Evolutionary conservation across 2,329 filamentous ascomycete species (phyloP), one percentile per base, ranked within the genome.

Genomic region (Xylaria sp.): DNA sequence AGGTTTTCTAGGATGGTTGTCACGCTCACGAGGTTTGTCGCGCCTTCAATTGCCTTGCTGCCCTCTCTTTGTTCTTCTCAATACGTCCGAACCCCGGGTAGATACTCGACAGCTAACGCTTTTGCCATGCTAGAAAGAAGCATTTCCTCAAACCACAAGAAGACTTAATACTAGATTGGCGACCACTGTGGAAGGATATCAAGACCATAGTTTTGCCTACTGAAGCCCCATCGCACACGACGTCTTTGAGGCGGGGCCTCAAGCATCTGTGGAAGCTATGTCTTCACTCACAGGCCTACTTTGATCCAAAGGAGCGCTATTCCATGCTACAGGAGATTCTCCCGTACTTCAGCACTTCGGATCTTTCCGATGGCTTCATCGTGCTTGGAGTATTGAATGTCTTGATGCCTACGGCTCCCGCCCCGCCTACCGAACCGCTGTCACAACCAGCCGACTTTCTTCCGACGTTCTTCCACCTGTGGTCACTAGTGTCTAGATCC

Each of bases 1-100:
- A 87, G 94, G 63, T 99, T 99, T 76, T 87, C 94, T 47, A 95
- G 92, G 82, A 98, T 98, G 94, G 94, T 98, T 73, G 91, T 97
- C 78, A 89, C 92, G 11, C 80, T 99, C 70, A 96, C 94, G n/a
- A 96, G 95, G 93, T 95, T 80, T 78, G 89, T 80, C 59, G 43
- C 40, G 57, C 47, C 38, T 47, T 64, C 42, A 42, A 17, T 31
- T 25, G 4, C 28, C 45, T 19, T 19, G 8, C 35, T 19, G 7
- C n/a, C 6, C n/a, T 25, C 17, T 51, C 12, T 38, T 21, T 9
- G 23, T 56, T 37, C n/a, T n/a, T n/a, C n/a, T n/a, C n/a, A n/a
- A n/a, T n/a, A n/a, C n/a, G n/a, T n/a, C n/a, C n/a, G n/a, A n/a
- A n/a, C n/a, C n/a, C n/a, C n/a, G n/a, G n/a, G n/a, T n/a, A n/a